A percentile compares a stretch with the other conserved stretches of the same genome.
Conservation (phyloP, 257 asterid species). For the Petrea volubilis region DNA sequence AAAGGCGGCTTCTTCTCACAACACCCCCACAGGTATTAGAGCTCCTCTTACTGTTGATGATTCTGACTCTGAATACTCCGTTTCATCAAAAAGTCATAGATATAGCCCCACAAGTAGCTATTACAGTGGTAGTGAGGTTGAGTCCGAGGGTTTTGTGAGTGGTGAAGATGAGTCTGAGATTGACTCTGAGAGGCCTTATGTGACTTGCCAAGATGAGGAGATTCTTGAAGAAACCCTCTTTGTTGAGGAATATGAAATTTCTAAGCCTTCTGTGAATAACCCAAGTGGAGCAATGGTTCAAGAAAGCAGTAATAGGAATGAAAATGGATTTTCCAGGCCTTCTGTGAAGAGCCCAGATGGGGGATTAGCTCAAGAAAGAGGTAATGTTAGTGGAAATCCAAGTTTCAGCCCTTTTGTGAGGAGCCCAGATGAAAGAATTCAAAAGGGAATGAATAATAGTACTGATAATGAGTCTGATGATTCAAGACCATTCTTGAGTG, state of each 20-base stretch:
- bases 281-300: conserved; percentile 31
- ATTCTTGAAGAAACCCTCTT: conserved; percentile 37
- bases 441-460: conserved; percentile 15
- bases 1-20: conserved; percentile 38
- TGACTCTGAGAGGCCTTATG: conserved; percentile 36
- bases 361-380: conserved; percentile 29
- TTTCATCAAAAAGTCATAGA: conserved; percentile 33
- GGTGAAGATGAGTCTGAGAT: conserved; percentile 56
- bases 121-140: conserved; percentile 53
- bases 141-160: conserved; percentile 50
- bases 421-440: conserved; percentile 26
- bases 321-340: conserved; percentile 34
- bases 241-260: conserved; percentile 33
- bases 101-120: conserved; percentile 41
- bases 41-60: conserved; percentile 90
- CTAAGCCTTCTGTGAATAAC: conserved; percentile 34
- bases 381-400: conserved; percentile 2
- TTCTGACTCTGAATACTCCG: conserved; percentile 64
- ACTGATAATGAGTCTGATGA: conserved; percentile 32
- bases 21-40: conserved; percentile 67
- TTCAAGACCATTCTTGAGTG: conserved; percentile 28
- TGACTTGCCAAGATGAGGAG: conserved; percentile 37
- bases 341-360: conserved; percentile 33
- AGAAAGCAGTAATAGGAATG: conserved; percentile 18
- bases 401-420: conserved; percentile 29